Evolutionary conservation across 1,139 yeast genomes (phyloP).

Genomic region (Yamadazyma membranifaciens): DNA sequence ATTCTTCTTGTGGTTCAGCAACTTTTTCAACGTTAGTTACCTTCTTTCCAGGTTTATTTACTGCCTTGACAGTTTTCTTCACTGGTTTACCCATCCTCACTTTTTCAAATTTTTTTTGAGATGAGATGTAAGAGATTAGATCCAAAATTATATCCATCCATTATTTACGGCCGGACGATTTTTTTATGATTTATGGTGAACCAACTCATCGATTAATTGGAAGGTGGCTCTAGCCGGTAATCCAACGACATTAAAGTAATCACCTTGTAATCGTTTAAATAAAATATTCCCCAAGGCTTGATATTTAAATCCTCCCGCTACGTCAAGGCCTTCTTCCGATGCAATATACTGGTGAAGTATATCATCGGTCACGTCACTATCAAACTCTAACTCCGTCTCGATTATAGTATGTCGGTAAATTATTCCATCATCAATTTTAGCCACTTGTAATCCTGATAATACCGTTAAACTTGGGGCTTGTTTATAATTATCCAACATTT

Average conservation of each 20-base stretch:
- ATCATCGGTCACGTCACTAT: constrained; percentile 44
- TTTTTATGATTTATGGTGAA: constrained; percentile 15
- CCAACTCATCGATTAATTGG: constrained; percentile 17
- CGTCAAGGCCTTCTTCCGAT: constrained; percentile 71
- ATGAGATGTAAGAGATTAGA: constrained; percentile 2
- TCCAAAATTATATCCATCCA: not conserved
- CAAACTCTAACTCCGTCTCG: constrained; percentile 28
- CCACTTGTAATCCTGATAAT: constrained; percentile 64
- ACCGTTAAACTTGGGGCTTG: constrained; percentile 50
- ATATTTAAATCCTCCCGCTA: constrained; percentile 91
- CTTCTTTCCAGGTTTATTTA: constrained; percentile 17
- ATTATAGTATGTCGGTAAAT: constrained; percentile 11
- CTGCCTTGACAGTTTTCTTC: constrained; percentile 5
- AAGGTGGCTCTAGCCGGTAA: constrained; percentile 64
- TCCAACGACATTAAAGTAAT: constrained; percentile 87
- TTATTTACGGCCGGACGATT: not conserved
- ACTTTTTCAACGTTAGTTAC: constrained; percentile 14
- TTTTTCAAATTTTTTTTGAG: constrained; percentile 13
- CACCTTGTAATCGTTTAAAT: constrained; percentile 68
- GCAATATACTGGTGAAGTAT: constrained; percentile 60
- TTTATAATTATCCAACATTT: constrained; percentile 51
- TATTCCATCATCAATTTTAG: constrained; percentile 27
- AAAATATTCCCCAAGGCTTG: constrained; percentile 73
- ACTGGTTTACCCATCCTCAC: constrained; percentile 8
- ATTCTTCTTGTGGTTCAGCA: constrained; percentile 20